phyloP scores from a whole-genome alignment of 148 eudicot genomes.

The Chenopodium berlandieri region DNA sequence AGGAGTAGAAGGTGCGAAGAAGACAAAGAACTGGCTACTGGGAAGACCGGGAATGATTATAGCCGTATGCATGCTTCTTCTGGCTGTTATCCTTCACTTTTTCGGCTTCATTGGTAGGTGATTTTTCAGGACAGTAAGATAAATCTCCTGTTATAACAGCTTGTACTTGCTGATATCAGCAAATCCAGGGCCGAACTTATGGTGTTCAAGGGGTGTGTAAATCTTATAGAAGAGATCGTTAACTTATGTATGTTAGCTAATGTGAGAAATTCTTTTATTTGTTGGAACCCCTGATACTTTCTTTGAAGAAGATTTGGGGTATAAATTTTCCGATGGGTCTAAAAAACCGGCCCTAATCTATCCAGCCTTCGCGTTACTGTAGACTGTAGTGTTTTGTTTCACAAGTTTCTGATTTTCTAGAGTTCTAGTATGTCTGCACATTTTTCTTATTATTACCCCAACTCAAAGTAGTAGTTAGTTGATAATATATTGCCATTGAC shows the following conservation, averaged over 20 bases:
- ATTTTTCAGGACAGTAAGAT: background rate
- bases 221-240: conserved; percentile 13
- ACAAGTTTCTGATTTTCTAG: background rate
- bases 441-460: too few relatives aligned
- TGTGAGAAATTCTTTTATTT: conserved; percentile 29
- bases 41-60: conserved; percentile 81
- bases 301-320: background rate
- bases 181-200: background rate
- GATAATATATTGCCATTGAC: background rate
- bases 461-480: background rate
- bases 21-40: conserved; percentile 90
- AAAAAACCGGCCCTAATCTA: background rate
- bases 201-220: conserved; percentile 16
- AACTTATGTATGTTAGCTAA: conserved; percentile 11
- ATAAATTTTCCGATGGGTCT: conserved; percentile 14
- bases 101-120: conserved; percentile 77
- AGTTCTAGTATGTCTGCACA: background rate
- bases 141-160: background rate
- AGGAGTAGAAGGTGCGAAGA: conserved; percentile 70
- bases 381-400: background rate
- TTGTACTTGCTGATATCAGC: background rate
- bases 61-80: conserved; percentile 75
- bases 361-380: background rate
- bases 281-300: conserved; percentile 6
- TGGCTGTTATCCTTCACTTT: conserved; percentile 77